Evolutionary conservation across 306 rosid species (phyloP).

Genomic region (Dicorynia guianensis): DNA sequence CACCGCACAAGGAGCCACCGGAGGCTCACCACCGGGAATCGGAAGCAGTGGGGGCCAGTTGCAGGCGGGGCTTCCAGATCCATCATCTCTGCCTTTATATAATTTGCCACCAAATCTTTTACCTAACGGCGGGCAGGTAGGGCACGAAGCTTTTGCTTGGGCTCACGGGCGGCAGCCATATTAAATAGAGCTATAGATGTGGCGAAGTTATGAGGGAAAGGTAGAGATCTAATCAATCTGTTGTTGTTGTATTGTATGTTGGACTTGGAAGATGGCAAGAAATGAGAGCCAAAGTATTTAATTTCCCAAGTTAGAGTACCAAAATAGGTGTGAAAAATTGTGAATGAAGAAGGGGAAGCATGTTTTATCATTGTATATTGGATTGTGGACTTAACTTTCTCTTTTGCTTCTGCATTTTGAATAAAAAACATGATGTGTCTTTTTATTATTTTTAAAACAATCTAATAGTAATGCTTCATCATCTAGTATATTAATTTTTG

Average conservation of each 20-base stretch:
- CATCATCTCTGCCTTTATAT: conserved; percentile 65
- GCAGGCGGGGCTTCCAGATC: conserved; percentile 64
- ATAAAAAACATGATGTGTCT: conserved; percentile 46
- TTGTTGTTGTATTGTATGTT: conserved; percentile 9
- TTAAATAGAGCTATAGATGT: conserved; percentile 23
- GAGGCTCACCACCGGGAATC: conserved; percentile 58
- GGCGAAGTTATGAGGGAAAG: not conserved
- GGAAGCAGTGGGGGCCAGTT: conserved; percentile 59
- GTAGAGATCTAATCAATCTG: conserved; percentile 10
- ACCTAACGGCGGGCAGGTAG: conserved; percentile 73
- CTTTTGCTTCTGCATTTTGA: conserved; percentile 47
- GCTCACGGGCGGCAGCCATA: conserved; percentile 71
- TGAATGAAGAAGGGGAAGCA: conserved; percentile 21
- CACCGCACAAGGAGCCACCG: conserved; percentile 47
- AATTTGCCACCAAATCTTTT: conserved; percentile 68
- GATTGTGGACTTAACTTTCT: conserved; percentile 36
- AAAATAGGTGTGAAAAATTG: conserved; percentile 20
- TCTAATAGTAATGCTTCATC: conserved; percentile 37
- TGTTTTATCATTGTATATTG: conserved; percentile 52
- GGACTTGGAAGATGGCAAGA: conserved; percentile 12
- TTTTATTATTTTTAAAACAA: conserved; percentile 29
- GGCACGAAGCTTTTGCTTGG: conserved; percentile 79
- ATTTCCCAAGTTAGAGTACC: not conserved
- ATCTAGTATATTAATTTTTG: not conserved
- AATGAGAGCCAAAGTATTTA: conserved; percentile 5